These are phyloP conservation scores for Fraxinus latifolia DNA, from an alignment of 305 asterid species.

Conservation along the genomic window DNA sequence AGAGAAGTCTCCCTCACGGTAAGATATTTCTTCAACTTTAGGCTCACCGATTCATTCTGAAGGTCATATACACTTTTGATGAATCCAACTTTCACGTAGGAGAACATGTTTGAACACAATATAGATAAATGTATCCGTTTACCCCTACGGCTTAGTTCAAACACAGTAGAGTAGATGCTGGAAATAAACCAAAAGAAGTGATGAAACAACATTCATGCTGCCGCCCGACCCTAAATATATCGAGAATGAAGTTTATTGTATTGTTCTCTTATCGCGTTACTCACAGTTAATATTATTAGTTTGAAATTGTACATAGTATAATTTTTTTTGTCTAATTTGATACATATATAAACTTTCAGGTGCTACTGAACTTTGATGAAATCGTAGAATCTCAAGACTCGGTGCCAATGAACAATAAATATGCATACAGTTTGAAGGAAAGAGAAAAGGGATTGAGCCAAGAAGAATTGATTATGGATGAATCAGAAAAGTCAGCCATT, in stretches of 20 bases:
- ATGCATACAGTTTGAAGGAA: conserved; percentile 16
- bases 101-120: too few relatives aligned
- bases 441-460: conserved; percentile 23
- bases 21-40: conserved; percentile 14
- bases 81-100: too few relatives aligned
- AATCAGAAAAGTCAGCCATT: conserved; percentile 24
- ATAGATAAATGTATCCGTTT: too few relatives aligned
- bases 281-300: background rate
- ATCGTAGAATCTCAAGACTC: conserved; percentile 32
- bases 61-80: too few relatives aligned
- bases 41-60: background rate
- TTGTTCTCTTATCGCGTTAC: too few relatives aligned
- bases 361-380: conserved; percentile 43
- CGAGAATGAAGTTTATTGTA: too few relatives aligned
- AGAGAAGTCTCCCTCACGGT: conserved; percentile 54
- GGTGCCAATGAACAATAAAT: background rate
- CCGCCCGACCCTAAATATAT: too few relatives aligned
- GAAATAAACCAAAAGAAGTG: too few relatives aligned
- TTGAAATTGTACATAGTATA: background rate
- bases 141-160: too few relatives aligned
- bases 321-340: background rate
- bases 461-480: conserved; percentile 36
- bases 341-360: conserved; percentile 24
- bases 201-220: too few relatives aligned
- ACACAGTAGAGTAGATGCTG: too few relatives aligned